These are phyloP conservation scores for Fonsecaea multimorphosa DNA, from an alignment of 2,329 filamentous ascomycete genomes.

Conservation along the genomic window DNA sequence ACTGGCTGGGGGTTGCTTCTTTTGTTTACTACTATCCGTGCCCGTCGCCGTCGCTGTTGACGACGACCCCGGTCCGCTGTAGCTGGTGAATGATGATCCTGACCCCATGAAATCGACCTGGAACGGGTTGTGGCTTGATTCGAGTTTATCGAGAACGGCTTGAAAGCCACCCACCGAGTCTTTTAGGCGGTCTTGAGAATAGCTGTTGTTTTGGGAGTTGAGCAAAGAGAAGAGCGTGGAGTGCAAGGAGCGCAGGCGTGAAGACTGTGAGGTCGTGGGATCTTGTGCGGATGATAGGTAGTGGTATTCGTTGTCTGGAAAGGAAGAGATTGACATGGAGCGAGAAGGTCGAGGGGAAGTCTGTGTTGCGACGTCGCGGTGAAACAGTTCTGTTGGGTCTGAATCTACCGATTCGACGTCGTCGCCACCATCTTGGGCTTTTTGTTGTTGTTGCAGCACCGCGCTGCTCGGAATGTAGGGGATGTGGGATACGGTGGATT, in stretches of 20 bases:
- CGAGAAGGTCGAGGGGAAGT: slow-evolving; percentile 58
- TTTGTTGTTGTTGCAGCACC: slow-evolving; percentile 26
- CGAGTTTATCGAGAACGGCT: slow-evolving; percentile 32
- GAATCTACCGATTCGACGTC: slow-evolving; percentile 59
- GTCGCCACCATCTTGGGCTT: slow-evolving; percentile 48
- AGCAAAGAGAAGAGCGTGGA: slow-evolving; percentile 60
- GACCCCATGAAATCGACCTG: slow-evolving; percentile 28
- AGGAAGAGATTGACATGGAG: slow-evolving; percentile 42
- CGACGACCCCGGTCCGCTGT: slow-evolving; percentile 37
- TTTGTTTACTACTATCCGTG: slow-evolving; percentile 36
- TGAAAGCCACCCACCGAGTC: slow-evolving; percentile 33
- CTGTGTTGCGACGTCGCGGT: slow-evolving; percentile 68
- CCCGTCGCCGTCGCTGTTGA: slow-evolving; percentile 40
- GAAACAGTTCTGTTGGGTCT: slow-evolving; percentile 68
- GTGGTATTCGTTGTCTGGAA: slow-evolving; percentile 17
- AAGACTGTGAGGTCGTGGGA: slow-evolving; percentile 33
- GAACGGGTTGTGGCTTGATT: slow-evolving; percentile 41
- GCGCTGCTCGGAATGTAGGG: slow-evolving; percentile 45
- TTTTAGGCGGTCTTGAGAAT: slow-evolving; percentile 42
- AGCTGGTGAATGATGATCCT: slow-evolving; percentile 37
- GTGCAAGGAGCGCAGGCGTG: slow-evolving; percentile 53
- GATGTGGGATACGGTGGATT: slow-evolving; percentile 58
- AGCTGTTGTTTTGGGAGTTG: slow-evolving; percentile 50
- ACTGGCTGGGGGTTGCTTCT: slow-evolving; percentile 49
- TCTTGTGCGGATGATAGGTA: slow-evolving; percentile 27